Conservation (phyloP, 257 asterid species). For the Cinchona pubescens region DNA sequence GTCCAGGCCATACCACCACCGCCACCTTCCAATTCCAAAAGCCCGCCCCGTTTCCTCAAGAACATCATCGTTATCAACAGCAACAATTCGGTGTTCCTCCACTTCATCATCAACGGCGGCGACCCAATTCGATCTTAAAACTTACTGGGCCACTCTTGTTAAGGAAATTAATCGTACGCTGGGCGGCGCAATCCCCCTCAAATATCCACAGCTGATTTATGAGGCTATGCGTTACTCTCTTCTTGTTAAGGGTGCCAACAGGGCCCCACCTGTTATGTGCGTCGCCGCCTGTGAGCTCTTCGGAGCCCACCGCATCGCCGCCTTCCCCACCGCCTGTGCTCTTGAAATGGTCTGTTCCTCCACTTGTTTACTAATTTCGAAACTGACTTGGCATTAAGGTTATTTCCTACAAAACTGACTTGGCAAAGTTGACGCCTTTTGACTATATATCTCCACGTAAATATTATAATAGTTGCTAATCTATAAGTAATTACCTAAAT, state of each 20-base stretch:
- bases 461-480: no score
- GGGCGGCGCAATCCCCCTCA: constrained; percentile 74
- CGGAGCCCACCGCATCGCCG: constrained; percentile 77
- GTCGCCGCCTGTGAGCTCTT: constrained; percentile 90
- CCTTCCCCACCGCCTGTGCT: constrained; percentile 98
- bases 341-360: constrained; percentile 74
- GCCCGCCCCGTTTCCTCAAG: constrained; percentile 33
- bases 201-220: constrained; percentile 86
- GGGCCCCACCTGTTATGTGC: constrained; percentile 96
- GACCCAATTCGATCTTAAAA: constrained; percentile 63
- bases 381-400: no score
- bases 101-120: constrained; percentile 23
- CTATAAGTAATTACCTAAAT: no score
- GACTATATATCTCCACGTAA: neutral
- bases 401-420: no score
- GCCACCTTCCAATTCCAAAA: constrained; percentile 15
- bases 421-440: no score
- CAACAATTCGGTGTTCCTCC: constrained; percentile 44
- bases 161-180: constrained; percentile 75
- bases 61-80: neutral
- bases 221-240: constrained; percentile 97
- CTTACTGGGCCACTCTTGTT: constrained; percentile 76
- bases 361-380: no score
- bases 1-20: neutral
- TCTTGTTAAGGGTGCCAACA: constrained; percentile 79